Percentiles rank a stretch among this genome's conserved stretches.
Evolutionary conservation across 73 alveolate genomes (phyloP).

Genomic region (Blepharisma japonicum): DNA sequence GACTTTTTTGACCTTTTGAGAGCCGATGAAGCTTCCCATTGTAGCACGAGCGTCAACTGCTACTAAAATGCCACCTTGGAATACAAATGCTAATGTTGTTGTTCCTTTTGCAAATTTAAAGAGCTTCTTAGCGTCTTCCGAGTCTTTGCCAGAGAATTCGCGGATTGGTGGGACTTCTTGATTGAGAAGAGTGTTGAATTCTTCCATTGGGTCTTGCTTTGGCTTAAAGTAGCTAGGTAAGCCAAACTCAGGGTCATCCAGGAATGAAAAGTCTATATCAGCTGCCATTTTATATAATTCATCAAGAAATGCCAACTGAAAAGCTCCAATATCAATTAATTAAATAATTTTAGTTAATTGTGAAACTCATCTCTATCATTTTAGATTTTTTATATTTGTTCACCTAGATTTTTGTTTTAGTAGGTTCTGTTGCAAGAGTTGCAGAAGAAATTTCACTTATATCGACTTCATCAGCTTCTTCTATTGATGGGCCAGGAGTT

Average conservation of each 20-base stretch:
- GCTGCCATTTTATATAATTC: too few relatives aligned
- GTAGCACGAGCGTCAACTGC: conserved; percentile 99
- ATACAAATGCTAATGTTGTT: conserved; percentile 91
- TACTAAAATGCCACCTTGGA: conserved; percentile 93
- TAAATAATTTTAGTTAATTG: too few relatives aligned
- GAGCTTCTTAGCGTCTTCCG: conserved; percentile 63
- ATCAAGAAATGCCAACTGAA: too few relatives aligned
- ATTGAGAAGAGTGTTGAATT: conserved; percentile 33
- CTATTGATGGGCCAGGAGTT: too few relatives aligned
- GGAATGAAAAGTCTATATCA: conserved; percentile 35
- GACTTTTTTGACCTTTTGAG: conserved; percentile 89
- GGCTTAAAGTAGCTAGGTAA: conserved; percentile 53
- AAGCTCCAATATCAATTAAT: too few relatives aligned
- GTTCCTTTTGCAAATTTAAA: conserved; percentile 92
- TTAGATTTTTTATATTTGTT: too few relatives aligned
- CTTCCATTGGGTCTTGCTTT: conserved; percentile 40
- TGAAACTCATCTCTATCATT: too few relatives aligned
- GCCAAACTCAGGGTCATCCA: conserved; percentile 57
- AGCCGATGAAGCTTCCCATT: conserved; percentile 97
- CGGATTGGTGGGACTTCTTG: conserved; percentile 30
- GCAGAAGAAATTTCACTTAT: too few relatives aligned
- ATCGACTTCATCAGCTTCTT: too few relatives aligned
- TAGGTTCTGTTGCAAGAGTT: too few relatives aligned
- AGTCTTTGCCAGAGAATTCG: conserved; percentile 29
- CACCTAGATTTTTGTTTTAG: too few relatives aligned